Evolutionary conservation across 2,329 filamentous ascomycete species (phyloP).

Genomic region (Aspergillus flavus): DNA sequence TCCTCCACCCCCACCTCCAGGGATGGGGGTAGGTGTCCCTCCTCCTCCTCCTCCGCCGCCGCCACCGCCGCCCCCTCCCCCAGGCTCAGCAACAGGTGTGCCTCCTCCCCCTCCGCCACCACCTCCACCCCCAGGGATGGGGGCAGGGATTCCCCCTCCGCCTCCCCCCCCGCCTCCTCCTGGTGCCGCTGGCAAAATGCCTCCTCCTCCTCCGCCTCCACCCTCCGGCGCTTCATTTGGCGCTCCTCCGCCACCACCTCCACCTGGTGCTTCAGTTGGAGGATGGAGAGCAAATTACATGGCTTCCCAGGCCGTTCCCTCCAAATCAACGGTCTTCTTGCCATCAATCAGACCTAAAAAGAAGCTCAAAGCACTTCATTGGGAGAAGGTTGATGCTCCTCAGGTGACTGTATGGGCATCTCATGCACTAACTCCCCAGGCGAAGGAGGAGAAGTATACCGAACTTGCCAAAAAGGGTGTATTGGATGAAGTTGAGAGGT

Average conservation of each 20-base stretch:
- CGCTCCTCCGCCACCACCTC: conserved; percentile 63
- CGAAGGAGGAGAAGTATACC: conserved; percentile 92
- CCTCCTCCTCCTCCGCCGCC: conserved; percentile 47
- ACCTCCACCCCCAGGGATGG: conserved; percentile 38
- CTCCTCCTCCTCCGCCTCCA: conserved; percentile 53
- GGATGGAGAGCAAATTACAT: conserved; percentile 71
- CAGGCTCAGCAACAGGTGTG: conserved; percentile 47
- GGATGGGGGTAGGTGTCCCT: conserved; percentile 4
- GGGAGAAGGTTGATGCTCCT: conserved; percentile 96
- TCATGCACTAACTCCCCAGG: conserved; percentile 81
- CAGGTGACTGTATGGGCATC: conserved; percentile 91
- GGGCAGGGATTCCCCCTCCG: conserved; percentile 49
- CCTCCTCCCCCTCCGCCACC: conserved; percentile 49
- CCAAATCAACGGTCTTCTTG: conserved; percentile 65
- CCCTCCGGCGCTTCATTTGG: conserved; percentile 47
- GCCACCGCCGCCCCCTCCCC: conserved; percentile 50
- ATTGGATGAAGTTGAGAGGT: conserved; percentile 93
- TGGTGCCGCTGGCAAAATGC: conserved; percentile 45
- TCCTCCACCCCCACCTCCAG: conserved; percentile 42
- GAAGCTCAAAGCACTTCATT: conserved; percentile 98
- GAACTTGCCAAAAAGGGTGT: conserved; percentile 94
- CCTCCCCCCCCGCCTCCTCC: conserved; percentile 53
- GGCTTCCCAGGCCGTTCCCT: conserved; percentile 59
- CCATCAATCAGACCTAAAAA: conserved; percentile 91
- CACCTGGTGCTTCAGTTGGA: conserved; percentile 65